A percentile compares a stretch with the other conserved stretches of the same genome.
Evolutionary conservation across 768 basidiomycete species (phyloP).

Genomic region (Boletus eberwhitei): DNA sequence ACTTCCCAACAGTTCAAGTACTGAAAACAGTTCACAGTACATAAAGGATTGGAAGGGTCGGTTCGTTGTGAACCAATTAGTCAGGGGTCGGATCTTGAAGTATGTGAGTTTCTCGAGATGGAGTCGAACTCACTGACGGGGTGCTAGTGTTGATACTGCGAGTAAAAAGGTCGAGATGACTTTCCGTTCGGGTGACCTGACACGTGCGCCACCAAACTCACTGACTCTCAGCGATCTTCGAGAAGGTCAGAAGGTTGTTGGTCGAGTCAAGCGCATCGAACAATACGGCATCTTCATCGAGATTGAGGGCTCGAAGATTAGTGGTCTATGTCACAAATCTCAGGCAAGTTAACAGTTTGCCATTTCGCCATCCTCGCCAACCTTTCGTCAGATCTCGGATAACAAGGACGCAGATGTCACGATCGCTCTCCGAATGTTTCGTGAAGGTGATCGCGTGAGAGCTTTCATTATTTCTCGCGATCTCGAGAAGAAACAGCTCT

Average conservation of each 20-base stretch:
- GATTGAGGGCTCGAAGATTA: slow-evolving; percentile 79
- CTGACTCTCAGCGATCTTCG: slow-evolving; percentile 55
- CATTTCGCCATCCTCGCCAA: background rate
- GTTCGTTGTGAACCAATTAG: slow-evolving; percentile 78
- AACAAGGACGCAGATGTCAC: slow-evolving; percentile 77
- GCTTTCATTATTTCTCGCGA: slow-evolving; percentile 73
- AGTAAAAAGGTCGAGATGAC: slow-evolving; percentile 88
- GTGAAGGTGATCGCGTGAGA: slow-evolving; percentile 83
- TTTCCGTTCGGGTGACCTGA: slow-evolving; percentile 65
- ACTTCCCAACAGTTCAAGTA: background rate
- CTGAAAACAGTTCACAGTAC: slow-evolving; percentile 49
- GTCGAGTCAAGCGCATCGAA: slow-evolving; percentile 77
- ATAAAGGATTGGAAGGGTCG: slow-evolving; percentile 93
- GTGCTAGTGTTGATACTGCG: slow-evolving; percentile 61
- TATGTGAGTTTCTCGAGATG: slow-evolving; percentile 30
- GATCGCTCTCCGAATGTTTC: slow-evolving; percentile 76
- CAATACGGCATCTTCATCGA: slow-evolving; percentile 91
- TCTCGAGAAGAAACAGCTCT: slow-evolving; percentile 75
- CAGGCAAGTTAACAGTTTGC: slow-evolving; percentile 49
- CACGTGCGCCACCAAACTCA: slow-evolving; percentile 34
- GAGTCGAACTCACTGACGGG: slow-evolving; percentile 5
- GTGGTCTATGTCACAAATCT: slow-evolving; percentile 92
- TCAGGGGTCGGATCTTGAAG: slow-evolving; percentile 83
- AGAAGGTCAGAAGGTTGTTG: slow-evolving; percentile 79
- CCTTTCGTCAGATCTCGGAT: slow-evolving; percentile 69